Percentiles rank a stretch among this genome's conserved stretches.
Conservation (phyloP, 345 rosid genomes). For the Arabidopsis thaliana region TAIR10.1 NC_003076.8:22324001-22324500, state of each 20-base stretch:
- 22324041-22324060: too few relatives aligned
- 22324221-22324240: conserved; percentile 26
- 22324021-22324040: too few relatives aligned
- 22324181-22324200: conserved; percentile 20
- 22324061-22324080: too few relatives aligned
- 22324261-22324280: conserved; percentile 24
- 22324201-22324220: not conserved
- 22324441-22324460: conserved; percentile 67
- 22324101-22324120: too few relatives aligned
- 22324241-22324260: conserved; percentile 8
- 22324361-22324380: conserved; percentile 55
- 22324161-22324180: conserved; percentile 36
- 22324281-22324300: conserved; percentile 12
- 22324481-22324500: conserved; percentile 63
- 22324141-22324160: not conserved
- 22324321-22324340: not conserved
- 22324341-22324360: conserved; percentile 57
- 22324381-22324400: conserved; percentile 37
- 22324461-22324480: conserved; percentile 58
- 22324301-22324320: conserved; percentile 18
- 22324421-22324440: conserved; percentile 50
- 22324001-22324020: too few relatives aligned
- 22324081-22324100: too few relatives aligned
- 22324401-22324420: conserved; percentile 10
- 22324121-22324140: too few relatives aligned